Evolutionary conservation across 306 rosid genomes (phyloP), one percentile per base, ranked within the genome.

Genomic region (Dalbergia cochinchinensis): DNA sequence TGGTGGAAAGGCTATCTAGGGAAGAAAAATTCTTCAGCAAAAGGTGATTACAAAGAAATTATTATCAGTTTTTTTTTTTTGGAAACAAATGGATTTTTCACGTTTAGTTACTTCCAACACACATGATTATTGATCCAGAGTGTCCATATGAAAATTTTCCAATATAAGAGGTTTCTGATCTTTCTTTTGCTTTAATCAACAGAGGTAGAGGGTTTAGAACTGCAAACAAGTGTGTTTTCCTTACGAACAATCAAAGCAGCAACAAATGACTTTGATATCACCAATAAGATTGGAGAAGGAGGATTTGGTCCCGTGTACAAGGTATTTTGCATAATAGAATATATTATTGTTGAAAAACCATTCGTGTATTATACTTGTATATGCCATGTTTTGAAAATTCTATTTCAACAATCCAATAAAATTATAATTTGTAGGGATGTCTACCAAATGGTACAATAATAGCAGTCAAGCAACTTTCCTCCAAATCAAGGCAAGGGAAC

Each of bases 261-360:
- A 42, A 89, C 94, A 55, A 76, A 80, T 35, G 80, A 91, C 83
- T 91, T 91, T 61, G 88, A 86, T 62, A 45, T 18, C 34, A 58
- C 80, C 15, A 88, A 88, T 67, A 91, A 91, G 85, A 86, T 91
- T 65, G 94, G 94, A 13, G 97, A 91, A 80, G 94, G 97, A 75
- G 97, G 92, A 69, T 91, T 91, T 76, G 94, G 94, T 61, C 80
- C 85, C 6, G 92, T 91, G 53, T 91, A 71, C 79, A 91, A 89
- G 94, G 94, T 89, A 82, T 68, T 64, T 16, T 33, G 0, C 39
- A 20, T 45, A 18, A 54, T 33, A n/a, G 8, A 11, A 18, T 62
- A 77, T 14, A 11, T 74, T 66, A 12, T 6, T 48, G 26, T 70
- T 35, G 2, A 26, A 22, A 48, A 74, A 12, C 34, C 47, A 20